A percentile compares a stretch with the other conserved stretches of the same genome.
These are phyloP conservation scores for Cryphonectria parasitica DNA, from an alignment of 2,329 filamentous ascomycete species.

Conservation along the genomic window DNA sequence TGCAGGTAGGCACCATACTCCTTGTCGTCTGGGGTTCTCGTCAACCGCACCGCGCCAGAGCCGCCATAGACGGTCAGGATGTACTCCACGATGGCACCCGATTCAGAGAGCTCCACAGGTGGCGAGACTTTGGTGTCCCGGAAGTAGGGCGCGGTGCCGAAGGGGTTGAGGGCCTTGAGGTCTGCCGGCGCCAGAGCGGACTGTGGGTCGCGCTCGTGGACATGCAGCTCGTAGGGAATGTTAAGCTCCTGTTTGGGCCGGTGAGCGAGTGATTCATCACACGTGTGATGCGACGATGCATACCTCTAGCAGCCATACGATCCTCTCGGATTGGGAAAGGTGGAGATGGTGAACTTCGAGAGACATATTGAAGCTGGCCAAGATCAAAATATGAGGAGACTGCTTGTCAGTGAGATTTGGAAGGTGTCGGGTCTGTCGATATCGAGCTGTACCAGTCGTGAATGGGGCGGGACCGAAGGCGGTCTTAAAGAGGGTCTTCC, in stretches of 20 bases:
- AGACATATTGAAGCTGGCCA: slow-evolving; percentile 19
- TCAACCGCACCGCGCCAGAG: slow-evolving; percentile 14
- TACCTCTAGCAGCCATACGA: slow-evolving; percentile 64
- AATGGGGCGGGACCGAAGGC: neutral
- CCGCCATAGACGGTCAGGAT: slow-evolving; percentile 47
- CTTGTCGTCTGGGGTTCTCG: slow-evolving; percentile 52
- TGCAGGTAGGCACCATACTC: slow-evolving; percentile 65
- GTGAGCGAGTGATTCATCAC: neutral
- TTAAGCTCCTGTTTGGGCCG: slow-evolving; percentile 49
- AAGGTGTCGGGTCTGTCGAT: neutral
- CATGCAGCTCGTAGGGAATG: slow-evolving; percentile 50
- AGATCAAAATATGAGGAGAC: neutral
- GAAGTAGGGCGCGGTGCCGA: slow-evolving; percentile 63
- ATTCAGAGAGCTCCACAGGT: slow-evolving; percentile 54
- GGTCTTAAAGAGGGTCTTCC: neutral
- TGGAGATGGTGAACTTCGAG: slow-evolving; percentile 58
- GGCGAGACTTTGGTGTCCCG: slow-evolving; percentile 54
- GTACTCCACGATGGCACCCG: slow-evolving; percentile 64
- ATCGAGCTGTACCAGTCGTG: neutral
- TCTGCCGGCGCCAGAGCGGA: slow-evolving; percentile 38
- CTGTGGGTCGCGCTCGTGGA: slow-evolving; percentile 39
- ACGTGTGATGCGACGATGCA: neutral
- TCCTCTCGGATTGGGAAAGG: slow-evolving; percentile 65
- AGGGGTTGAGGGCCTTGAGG: slow-evolving; percentile 50
- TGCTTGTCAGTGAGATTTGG: neutral